These are phyloP conservation scores for Ophiosphaerella narmari DNA, from an alignment of 2,329 filamentous ascomycete species.

Conservation along the genomic window DNA sequence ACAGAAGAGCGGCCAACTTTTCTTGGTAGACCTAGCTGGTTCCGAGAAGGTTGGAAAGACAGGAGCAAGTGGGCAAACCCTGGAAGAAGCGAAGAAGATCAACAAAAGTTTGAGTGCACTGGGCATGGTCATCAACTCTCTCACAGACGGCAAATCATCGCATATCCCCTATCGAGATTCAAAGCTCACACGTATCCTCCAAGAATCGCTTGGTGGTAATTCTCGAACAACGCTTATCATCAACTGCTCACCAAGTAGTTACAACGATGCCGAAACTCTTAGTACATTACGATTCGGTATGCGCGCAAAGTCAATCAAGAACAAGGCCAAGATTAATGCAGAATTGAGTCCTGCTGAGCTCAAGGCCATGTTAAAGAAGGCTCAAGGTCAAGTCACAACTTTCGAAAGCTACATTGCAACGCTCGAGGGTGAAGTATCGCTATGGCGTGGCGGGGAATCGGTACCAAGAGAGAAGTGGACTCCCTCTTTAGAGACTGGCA, in stretches of 20 bases:
- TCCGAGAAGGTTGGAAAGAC: constrained; percentile 99
- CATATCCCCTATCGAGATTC: constrained; percentile 97
- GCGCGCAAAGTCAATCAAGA: constrained; percentile 97
- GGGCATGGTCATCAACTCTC: constrained; percentile 97
- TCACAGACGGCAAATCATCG: constrained; percentile 95
- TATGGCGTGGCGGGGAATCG: constrained; percentile 85
- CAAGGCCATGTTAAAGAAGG: constrained; percentile 90
- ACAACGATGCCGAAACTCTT: constrained; percentile 94
- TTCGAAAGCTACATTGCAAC: constrained; percentile 86
- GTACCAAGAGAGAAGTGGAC: constrained; percentile 93
- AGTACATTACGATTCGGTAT: constrained; percentile 93
- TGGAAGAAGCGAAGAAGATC: constrained; percentile 99
- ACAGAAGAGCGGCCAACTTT: constrained; percentile 93
- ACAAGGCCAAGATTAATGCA: constrained; percentile 99
- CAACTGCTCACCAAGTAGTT: constrained; percentile 98
- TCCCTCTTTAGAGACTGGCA: constrained; percentile 63
- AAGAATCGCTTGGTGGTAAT: constrained; percentile 97
- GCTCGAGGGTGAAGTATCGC: constrained; percentile 80
- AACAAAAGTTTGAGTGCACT: constrained; percentile 99
- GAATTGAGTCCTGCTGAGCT: constrained; percentile 95
- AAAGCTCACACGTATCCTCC: constrained; percentile 93
- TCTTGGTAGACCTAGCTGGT: constrained; percentile 96
- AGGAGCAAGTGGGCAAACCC: constrained; percentile 91
- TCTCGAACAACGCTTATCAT: constrained; percentile 98
- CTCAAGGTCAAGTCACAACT: constrained; percentile 83